phyloP scores from a whole-genome alignment of 345 rosid genomes.

The Eucalyptus marginata region DNA sequence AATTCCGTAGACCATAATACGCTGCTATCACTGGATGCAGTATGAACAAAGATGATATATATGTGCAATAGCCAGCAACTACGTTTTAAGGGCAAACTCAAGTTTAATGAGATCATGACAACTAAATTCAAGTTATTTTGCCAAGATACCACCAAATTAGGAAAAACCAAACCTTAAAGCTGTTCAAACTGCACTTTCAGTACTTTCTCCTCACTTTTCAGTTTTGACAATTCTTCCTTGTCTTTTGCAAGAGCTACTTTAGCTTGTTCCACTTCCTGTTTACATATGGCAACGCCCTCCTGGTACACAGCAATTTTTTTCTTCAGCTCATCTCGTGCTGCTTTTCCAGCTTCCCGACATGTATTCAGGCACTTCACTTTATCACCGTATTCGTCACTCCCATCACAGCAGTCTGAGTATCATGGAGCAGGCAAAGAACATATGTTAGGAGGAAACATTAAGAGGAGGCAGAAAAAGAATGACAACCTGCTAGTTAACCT shows the following conservation, averaged over 20 bases:
- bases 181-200: constrained; percentile 67
- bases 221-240: constrained; percentile 51
- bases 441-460: not conserved
- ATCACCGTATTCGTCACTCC: constrained; percentile 88
- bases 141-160: not conserved
- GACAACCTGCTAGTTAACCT: not conserved
- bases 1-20: not conserved
- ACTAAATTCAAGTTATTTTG: not conserved
- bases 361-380: constrained; percentile 58
- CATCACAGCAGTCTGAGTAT: constrained; percentile 88
- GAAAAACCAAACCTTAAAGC: constrained; percentile 51
- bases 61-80: not conserved
- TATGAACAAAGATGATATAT: too few species aligned
- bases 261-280: constrained; percentile 40
- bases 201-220: constrained; percentile 61
- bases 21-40: not conserved
- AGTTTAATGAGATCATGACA: not conserved
- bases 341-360: constrained; percentile 95
- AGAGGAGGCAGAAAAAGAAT: not conserved
- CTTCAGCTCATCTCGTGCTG: constrained; percentile 59
- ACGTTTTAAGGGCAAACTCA: not conserved
- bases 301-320: constrained; percentile 52
- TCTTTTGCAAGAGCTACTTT: constrained; percentile 51
- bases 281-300: constrained; percentile 52
- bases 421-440: not conserved